phyloP scores from a whole-genome alignment of 495 filamentous ascomycete species.

The Viridothelium virens region DNA sequence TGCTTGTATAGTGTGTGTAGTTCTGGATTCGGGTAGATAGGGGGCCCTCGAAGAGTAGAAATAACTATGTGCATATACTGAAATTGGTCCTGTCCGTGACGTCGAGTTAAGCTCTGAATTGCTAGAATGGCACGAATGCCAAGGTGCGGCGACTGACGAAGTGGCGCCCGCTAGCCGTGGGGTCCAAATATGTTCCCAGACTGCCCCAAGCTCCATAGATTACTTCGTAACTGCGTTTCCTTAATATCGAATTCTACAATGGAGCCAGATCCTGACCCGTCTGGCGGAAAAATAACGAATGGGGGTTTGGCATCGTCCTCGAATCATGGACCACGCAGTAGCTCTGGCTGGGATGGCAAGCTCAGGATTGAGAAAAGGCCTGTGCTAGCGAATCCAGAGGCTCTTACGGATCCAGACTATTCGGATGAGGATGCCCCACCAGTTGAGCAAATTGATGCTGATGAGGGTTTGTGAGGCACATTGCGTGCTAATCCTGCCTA shows the following conservation, averaged over 20 bases:
- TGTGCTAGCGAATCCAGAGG: constrained; percentile 63
- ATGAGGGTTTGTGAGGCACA: constrained; percentile 56
- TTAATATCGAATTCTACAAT: neutral
- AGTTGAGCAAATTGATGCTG: constrained; percentile 67
- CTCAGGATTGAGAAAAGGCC: constrained; percentile 62
- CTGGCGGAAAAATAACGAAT: too few relatives aligned
- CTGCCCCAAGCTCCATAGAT: too few relatives aligned
- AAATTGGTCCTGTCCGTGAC: neutral
- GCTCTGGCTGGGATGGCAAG: constrained; percentile 82
- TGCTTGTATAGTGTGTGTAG: neutral
- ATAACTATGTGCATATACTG: neutral
- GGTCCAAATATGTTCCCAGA: neutral
- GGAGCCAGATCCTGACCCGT: neutral
- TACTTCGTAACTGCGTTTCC: too few relatives aligned
- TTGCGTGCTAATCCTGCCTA: neutral
- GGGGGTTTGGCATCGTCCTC: neutral
- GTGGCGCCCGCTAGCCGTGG: constrained; percentile 2
- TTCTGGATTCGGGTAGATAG: constrained; percentile 12
- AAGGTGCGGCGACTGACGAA: neutral
- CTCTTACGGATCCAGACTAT: constrained; percentile 72
- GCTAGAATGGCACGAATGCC: neutral
- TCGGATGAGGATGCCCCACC: constrained; percentile 74
- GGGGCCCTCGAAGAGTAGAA: neutral
- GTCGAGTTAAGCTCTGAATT: neutral
- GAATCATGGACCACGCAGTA: constrained; percentile 18